Evolutionary conservation across 1,284 basidiomycete species (phyloP).

Genomic region (Pholiota adiposa): DNA sequence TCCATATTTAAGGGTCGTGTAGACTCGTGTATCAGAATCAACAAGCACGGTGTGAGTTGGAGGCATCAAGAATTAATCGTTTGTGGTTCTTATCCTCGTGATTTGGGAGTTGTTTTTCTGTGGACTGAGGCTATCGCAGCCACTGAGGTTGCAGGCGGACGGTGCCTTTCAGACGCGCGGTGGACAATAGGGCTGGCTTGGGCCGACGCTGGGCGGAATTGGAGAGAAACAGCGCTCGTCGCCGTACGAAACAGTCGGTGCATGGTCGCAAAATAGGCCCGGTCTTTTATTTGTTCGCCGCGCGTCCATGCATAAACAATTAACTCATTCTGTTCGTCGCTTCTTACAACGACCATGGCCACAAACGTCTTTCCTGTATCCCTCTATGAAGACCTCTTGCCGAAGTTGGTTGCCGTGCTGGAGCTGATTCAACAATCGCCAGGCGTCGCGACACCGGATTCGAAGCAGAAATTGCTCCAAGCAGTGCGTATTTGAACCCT

Average conservation of each 20-base stretch:
- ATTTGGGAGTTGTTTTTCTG: not conserved
- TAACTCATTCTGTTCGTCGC: not conserved
- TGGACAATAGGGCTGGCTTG: not conserved
- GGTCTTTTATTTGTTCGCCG: slow-evolving; percentile 12
- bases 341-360: slow-evolving; percentile 26
- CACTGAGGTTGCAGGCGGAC: not conserved
- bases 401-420: slow-evolving; percentile 56
- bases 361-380: slow-evolving; percentile 42
- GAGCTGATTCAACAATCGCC: slow-evolving; percentile 58
- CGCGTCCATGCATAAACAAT: slow-evolving; percentile 7
- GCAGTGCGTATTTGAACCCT: slow-evolving; percentile 45
- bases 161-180: not conserved
- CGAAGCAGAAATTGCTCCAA: slow-evolving; percentile 65
- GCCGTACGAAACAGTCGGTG: slow-evolving; percentile 22
- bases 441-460: slow-evolving; percentile 53
- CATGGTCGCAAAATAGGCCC: slow-evolving; percentile 9
- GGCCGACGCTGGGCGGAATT: not conserved
- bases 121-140: not conserved
- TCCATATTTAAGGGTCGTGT: slow-evolving; percentile 47
- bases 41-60: slow-evolving; percentile 38
- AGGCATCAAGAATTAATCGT: slow-evolving; percentile 33
- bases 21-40: slow-evolving; percentile 31
- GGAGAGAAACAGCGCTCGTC: slow-evolving; percentile 12
- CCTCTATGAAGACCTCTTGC: slow-evolving; percentile 55
- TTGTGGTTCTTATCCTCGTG: not conserved